Evolutionary conservation across 1,284 basidiomycete species (phyloP).

Genomic region (Ustilago bromivora): DNA sequence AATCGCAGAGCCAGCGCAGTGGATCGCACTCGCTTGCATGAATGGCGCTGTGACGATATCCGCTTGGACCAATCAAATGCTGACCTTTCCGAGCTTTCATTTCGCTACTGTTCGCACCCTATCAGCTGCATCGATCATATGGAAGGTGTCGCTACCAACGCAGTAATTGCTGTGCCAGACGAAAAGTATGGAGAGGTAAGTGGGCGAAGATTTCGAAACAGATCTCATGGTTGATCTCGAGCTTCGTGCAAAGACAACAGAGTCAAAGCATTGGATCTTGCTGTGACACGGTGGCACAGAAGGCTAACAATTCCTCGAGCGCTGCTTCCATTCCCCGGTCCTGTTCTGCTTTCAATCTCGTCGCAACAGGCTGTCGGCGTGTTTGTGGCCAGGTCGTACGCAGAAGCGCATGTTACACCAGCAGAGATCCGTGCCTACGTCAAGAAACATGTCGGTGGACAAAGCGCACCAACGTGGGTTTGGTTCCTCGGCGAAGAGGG

Average conservation of each 20-base stretch:
- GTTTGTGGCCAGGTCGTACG: conserved; percentile 48
- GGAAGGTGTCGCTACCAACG: conserved; percentile 78
- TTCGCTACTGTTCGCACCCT: conserved; percentile 4
- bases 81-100: conserved; percentile 20
- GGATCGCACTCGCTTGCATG: neutral
- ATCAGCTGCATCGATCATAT: conserved; percentile 75
- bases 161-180: conserved; percentile 81
- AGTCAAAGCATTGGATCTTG: conserved; percentile 7
- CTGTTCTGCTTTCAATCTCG: neutral
- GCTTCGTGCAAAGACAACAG: neutral
- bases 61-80: conserved; percentile 9
- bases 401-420: conserved; percentile 63
- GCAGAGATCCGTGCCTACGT: conserved; percentile 72
- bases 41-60: neutral
- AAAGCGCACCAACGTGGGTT: conserved; percentile 78
- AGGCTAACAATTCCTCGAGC: neutral
- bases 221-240: neutral
- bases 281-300: conserved; percentile 5
- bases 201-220: neutral
- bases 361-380: conserved; percentile 53
- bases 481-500: conserved; percentile 82
- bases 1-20: conserved; percentile 3
- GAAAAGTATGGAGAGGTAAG: conserved; percentile 66
- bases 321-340: neutral
- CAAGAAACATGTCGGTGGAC: conserved; percentile 52